Base-by-base conservation (phyloP, 129 eudicot species). In the Logfia minima region DNA sequence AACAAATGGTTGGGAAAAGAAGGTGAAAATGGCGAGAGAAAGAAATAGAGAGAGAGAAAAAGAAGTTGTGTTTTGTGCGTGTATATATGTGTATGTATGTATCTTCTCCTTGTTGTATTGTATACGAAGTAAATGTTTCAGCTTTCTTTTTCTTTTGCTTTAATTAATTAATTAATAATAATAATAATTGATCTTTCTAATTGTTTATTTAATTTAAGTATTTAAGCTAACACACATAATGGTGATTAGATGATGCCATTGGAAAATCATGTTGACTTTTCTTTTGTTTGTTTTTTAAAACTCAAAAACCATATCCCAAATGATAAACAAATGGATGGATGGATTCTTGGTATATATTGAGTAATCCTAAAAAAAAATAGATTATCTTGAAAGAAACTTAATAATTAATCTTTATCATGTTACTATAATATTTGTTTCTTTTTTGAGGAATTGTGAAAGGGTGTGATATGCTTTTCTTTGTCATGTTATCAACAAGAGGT, bases 1-100 rank as follows among this genome's bases (percentile, higher is more conserved):
- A 77, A 90, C 85, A 88, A 86, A 92, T 86, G 92, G 94, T 81
- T 84, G 88, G 84, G 84, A 90, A 84, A 87, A 76, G 88, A 85
- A 86, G 88, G 87, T 83, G 87, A 90, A 86, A 84, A 82, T 88
- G 85, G 86, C 77, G 81, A 80, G 79, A 87, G 79, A 48, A 72
- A 23, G 66, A 81, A 64, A 75, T 75, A 79, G 43, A 79, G 3
- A 78, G 65, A 77, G 21, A 70, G 62, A 43, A 60, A 85, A 77
- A 84, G 86, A 78, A 79, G 84, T 78, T 83, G 87, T 81, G 87
- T 84, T 81, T 82, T 85, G 83, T 84, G 86, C 66, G 77, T 73
- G 70, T 78, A 21, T 74, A 48, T 74, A 61, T 69, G 76, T 66
- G 45, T 34, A 6, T 77, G 75, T 77, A 62, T 84, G 89, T 81